A percentile compares a stretch with the other conserved stretches of the same genome.
Evolutionary conservation across 106 monocot species (phyloP).

Genomic region (Acanthochlamys bracteata): DNA sequence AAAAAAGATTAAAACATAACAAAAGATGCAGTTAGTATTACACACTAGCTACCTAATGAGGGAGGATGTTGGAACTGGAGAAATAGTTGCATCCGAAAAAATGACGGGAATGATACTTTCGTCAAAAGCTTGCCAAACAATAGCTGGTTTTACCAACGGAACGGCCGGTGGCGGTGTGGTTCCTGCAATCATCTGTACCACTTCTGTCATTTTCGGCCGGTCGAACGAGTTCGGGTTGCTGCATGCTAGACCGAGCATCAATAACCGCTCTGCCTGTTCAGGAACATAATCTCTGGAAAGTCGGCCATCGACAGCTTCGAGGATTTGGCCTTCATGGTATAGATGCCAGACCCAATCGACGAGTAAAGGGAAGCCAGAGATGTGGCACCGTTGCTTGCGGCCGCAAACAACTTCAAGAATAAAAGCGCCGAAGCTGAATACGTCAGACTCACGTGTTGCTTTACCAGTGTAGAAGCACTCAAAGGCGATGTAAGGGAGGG

Average conservation of each 20-base stretch:
- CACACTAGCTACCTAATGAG: too few relatives aligned
- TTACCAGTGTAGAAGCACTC: slow-evolving; percentile 88
- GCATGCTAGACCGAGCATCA: slow-evolving; percentile 56
- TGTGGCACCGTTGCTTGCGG: slow-evolving; percentile 30
- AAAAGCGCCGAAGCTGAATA: slow-evolving; percentile 75
- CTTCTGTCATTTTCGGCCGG: slow-evolving; percentile 34
- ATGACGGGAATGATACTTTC: too few relatives aligned
- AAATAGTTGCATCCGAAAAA: too few relatives aligned
- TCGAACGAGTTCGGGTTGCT: slow-evolving; percentile 39
- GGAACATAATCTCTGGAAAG: slow-evolving; percentile 10
- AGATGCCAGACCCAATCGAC: slow-evolving; percentile 61
- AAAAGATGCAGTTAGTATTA: too few relatives aligned
- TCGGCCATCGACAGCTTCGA: slow-evolving; percentile 28
- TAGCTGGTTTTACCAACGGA: slow-evolving; percentile 35
- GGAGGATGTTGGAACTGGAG: too few relatives aligned
- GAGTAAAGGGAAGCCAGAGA: slow-evolving; percentile 33
- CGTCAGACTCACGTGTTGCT: slow-evolving; percentile 76
- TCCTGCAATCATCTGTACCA: slow-evolving; percentile 35
- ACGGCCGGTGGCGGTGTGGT: slow-evolving; percentile 32
- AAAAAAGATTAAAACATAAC: too few relatives aligned
- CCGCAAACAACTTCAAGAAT: slow-evolving; percentile 72
- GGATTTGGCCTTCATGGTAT: slow-evolving; percentile 29
- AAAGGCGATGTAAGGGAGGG: slow-evolving; percentile 69
- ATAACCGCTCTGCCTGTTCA: slow-evolving; percentile 33
- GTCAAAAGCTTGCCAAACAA: slow-evolving; percentile 33